Evolutionary conservation across 768 basidiomycete genomes (phyloP).

Genomic region (Epithele typhae): DNA sequence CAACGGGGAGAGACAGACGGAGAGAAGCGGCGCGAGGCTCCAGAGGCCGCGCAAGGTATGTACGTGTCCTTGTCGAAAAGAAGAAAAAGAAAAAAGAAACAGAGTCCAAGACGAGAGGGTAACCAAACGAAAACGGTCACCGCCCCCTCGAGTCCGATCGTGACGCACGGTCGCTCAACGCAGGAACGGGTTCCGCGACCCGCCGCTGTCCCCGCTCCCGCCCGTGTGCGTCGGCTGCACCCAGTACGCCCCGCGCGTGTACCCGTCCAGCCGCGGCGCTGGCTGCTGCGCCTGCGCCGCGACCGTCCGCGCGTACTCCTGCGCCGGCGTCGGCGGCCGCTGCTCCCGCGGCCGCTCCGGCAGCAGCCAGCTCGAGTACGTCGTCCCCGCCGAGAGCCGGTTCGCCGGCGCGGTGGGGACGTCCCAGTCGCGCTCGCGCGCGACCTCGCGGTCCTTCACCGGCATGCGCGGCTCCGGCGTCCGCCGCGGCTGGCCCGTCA

Average conservation of each 20-base stretch:
- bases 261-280: constrained; percentile 6
- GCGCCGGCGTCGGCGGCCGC: constrained; percentile 49
- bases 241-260: constrained; percentile 37
- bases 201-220: constrained; percentile 42
- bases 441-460: constrained; percentile 36
- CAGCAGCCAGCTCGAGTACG: constrained; percentile 31
- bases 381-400: constrained; percentile 44
- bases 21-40: background rate
- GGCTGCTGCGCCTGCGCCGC: constrained; percentile 23
- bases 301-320: constrained; percentile 51
- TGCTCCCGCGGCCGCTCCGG: constrained; percentile 15
- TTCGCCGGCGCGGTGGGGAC: constrained; percentile 33
- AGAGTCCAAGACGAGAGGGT: background rate
- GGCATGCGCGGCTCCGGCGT: constrained; percentile 75
- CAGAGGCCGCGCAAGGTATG: background rate
- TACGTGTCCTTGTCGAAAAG: constrained; percentile 1
- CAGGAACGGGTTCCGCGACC: constrained; percentile 49
- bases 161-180: constrained; percentile 26
- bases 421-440: too few relatives aligned
- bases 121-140: background rate
- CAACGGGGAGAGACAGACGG: background rate
- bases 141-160: background rate
- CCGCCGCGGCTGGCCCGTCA: constrained; percentile 57
- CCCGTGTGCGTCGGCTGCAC: constrained; percentile 40
- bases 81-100: background rate